Percentiles rank a stretch among this genome's conserved stretches.
Evolutionary conservation across 179 eudicot genomes (phyloP).

Genomic region (Actinidia polygama): DNA sequence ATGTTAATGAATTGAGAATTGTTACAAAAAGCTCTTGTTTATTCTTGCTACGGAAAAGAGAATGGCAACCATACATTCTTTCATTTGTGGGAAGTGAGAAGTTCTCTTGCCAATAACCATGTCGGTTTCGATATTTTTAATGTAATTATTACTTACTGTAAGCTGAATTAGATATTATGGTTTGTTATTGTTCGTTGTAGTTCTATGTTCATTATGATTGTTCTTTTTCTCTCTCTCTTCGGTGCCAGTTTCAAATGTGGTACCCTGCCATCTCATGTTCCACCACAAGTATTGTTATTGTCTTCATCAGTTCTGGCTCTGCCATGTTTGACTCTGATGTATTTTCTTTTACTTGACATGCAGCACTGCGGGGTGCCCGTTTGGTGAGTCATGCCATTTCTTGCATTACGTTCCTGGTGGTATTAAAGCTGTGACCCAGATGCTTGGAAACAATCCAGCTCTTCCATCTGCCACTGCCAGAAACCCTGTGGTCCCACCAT

Average conservation of each 20-base stretch:
- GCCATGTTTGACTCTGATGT: background rate
- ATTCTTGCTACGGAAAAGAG: no score
- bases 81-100: no score
- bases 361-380: slow-evolving; percentile 87
- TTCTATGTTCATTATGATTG: background rate
- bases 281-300: background rate
- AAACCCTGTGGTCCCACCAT: slow-evolving; percentile 40
- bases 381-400: slow-evolving; percentile 90
- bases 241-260: background rate
- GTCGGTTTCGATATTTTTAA: no score
- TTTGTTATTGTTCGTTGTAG: background rate
- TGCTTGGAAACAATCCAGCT: slow-evolving; percentile 49
- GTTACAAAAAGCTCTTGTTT: no score
- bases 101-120: no score
- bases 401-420: slow-evolving; percentile 88
- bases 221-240: no score
- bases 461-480: slow-evolving; percentile 53
- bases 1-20: no score
- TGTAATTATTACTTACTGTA: no score
- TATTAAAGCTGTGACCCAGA: slow-evolving; percentile 70
- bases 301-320: background rate
- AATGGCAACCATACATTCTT: no score
- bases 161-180: no score
- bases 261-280: background rate
- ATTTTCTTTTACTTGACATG: slow-evolving; percentile 25